Evolutionary conservation across 495 filamentous ascomycete species (phyloP), one percentile per base, ranked within the genome.

Genomic region (Pyrenopolyporus hunteri): DNA sequence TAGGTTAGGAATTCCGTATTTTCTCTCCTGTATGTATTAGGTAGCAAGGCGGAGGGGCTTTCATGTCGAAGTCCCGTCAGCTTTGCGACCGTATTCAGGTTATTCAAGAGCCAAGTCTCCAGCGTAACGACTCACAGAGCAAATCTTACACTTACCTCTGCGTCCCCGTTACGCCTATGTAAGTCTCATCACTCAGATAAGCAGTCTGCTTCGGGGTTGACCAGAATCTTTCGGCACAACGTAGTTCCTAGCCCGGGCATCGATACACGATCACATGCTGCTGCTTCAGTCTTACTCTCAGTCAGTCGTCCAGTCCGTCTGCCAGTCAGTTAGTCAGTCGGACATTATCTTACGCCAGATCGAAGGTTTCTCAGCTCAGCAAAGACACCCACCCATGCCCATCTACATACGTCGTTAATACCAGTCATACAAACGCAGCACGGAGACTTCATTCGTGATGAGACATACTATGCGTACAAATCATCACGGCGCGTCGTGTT

Each of bases 161-260:
- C 4, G 19, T 17, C 13, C 23, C 20, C 9, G 39, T 43, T 14
- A 23, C 23, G 22, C 19, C 40, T n/a, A 16, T 39, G 13, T 17
- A 39, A 39, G 6, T 14, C 10, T 6, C 4, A 29, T 17, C 46
- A 9, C 45, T 23, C 31, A 53, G 39, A 48, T 39, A 46, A 14
- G 31, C 45, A 31, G n/a, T 63, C 31, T 22, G 28, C 33, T 29
- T 35, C 16, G 1, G n/a, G 44, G 45, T 50, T 57, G 45, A 46
- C 22, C 6, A 40, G 16, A 51, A 39, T 45, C 35, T 50, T 32
- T 45, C 37, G 55, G 55, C 48, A 29, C 33, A 59, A 44, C 37
- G 51, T 56, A 13, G 43, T 43, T 43, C 46, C 54, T 59, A 37
- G 40, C 35, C 55, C 42, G 43, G 44, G 56, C 47, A 44, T 29